Conservation (phyloP, 371 early-diverging fungal species). For the Haplosporangium sp. region DNA sequence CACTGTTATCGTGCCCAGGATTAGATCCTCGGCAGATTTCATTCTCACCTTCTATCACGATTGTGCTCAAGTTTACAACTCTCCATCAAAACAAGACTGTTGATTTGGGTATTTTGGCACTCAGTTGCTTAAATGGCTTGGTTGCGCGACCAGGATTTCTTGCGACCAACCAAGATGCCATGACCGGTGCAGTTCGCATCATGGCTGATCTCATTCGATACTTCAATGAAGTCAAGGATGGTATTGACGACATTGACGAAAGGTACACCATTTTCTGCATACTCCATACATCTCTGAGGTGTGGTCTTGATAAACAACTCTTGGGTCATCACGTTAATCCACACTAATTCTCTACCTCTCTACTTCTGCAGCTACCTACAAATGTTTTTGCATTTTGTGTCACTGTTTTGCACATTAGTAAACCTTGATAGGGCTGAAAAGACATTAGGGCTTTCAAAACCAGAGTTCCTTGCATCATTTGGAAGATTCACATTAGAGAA, state of each 20-base stretch:
- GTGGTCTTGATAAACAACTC: background rate
- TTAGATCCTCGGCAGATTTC: conserved; percentile 39
- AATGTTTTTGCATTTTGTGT: conserved; percentile 54
- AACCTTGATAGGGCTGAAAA: conserved; percentile 51
- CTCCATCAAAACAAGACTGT: conserved; percentile 52
- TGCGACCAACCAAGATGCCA: conserved; percentile 46
- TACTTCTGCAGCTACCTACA: conserved; percentile 37
- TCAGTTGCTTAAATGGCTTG: conserved; percentile 45
- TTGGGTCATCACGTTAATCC: background rate
- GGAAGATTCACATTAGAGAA: conserved; percentile 52
- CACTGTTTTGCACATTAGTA: conserved; percentile 41
- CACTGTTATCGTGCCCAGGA: conserved; percentile 41
- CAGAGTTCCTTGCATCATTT: conserved; percentile 46
- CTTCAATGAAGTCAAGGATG: conserved; percentile 50
- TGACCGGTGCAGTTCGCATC: conserved; percentile 40
- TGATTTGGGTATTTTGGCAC: conserved; percentile 43
- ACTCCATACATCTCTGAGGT: no score
- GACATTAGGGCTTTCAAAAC: conserved; percentile 31
- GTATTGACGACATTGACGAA: conserved; percentile 53
- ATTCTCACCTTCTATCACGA: conserved; percentile 27
- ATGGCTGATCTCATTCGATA: conserved; percentile 50
- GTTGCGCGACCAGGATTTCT: conserved; percentile 52
- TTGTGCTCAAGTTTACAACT: conserved; percentile 43
- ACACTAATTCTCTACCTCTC: no score
- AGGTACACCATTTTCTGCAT: conserved; percentile 12